Base-by-base conservation (phyloP, 495 filamentous ascomycete genomes). In the Elasticomyces elasticus region DNA sequence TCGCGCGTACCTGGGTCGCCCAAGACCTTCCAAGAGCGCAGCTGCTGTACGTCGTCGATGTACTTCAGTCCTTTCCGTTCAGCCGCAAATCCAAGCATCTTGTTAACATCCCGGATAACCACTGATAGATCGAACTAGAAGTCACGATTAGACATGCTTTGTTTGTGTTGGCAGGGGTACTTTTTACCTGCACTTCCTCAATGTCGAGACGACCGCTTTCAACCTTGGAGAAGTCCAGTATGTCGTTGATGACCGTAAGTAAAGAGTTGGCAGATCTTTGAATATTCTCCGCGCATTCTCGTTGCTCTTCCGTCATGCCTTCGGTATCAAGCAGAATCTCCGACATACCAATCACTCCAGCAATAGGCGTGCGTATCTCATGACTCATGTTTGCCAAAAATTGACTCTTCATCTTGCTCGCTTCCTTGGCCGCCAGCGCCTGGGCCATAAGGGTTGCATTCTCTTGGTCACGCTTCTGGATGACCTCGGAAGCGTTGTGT, bases 241-340 rank as follows among this genome's bases (percentile, higher is more conserved):
- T 90, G 59, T 94, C 87, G 54, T 94, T 94, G 66, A 94, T 92
- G 22, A 94, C 83, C 2, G 85, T 86, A 19, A 95, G 69, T n/a
- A 95, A 69, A 1, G 83, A 78, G 49, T 89, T 88, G 0, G 82
- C 87, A 0, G 87, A 92, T 19, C 86, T 77, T 58, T 89, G 80
- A 26, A 95, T 83, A 55, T 87, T 88, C 38, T 85, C 81, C 0
- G 84, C 79, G 50, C 79, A 87, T 35, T 92, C 86, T 22, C 73
- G 72, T 61, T 91, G 86, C 44, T 89, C 83, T 1, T 76, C 69
- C 35, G 76, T 72, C 24, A 94, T 68, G 6, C 72, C 63, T 15
- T 44, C 59, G 12, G 15, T 54, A n/a, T 79, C 86, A 58, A 83
- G 53, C 11, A 69, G 60, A 13, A 71, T 58, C 28, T 67, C 67